Evolutionary conservation across 768 basidiomycete genomes (phyloP), one percentile per base, ranked within the genome.

Genomic region (Xerocomellus intermedius): DNA sequence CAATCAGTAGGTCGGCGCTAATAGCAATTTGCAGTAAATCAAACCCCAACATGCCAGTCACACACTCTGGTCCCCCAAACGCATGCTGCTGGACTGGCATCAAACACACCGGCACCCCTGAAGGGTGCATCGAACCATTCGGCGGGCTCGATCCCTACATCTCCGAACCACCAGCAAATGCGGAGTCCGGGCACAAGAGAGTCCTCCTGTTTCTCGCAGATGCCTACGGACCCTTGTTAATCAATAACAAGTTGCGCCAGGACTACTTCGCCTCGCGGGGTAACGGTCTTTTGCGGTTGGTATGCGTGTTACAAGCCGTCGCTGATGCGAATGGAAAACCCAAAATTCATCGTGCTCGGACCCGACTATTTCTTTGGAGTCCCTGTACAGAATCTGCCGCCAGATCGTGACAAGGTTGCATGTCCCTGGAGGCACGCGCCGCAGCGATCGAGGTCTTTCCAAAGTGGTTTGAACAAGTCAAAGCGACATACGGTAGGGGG

Each of bases 351-450:
- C 49, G 82, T 86, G 4, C 64, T 85, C 10, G 83, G 82, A 1
- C 73, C 80, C 14, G 85, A 85, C 59, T 85, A 84, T 63, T 84
- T 86, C 69, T 75, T 84, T 42, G 82, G 84, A 19, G 78, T 81
- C 45, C 69, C 78, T 2, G 65, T 83, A 2, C 60, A 75, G 19
- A 58, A 67, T 7, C 75, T 79, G 53, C 66, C 74, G 9, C 61
- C 70, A 4, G 59, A 55, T 21, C 43, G 47, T 14, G 74, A 82
- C 55, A 70, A 71, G 42, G 24, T 49, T 3, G 74, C 69, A 1
- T 86, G 84, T 65, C 78, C 24, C 60, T 55, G 0, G 70, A 69
- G 21, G 62, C 68, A n/a, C 67, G 68, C 21, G 63, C 62, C 17
- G 66, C 68, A 22, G 78, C 84, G 1, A 60, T 56, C 4, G 67